phyloP scores from a whole-genome alignment of 352 stramenopile genomes.

The Pythium scleroteichum region DNA sequence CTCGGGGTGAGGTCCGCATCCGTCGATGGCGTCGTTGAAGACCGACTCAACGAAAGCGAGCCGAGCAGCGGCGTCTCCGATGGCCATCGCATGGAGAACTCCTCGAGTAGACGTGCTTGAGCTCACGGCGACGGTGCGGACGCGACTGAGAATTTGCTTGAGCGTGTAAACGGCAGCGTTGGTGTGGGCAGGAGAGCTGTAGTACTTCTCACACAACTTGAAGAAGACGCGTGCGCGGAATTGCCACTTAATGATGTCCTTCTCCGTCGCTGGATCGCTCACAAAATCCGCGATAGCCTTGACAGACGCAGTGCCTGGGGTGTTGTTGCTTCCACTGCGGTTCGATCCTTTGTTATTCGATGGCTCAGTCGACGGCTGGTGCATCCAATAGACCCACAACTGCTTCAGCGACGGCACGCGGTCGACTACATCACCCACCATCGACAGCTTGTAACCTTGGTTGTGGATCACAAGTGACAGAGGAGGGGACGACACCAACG shows the following conservation, averaged over 20 bases:
- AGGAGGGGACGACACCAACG: conserved; percentile 22
- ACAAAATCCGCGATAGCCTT: conserved; percentile 63
- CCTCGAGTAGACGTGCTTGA: conserved; percentile 14
- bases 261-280: conserved; percentile 40
- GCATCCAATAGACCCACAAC: conserved; percentile 63
- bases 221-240: conserved; percentile 60
- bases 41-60: conserved; percentile 45
- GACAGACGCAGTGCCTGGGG: conserved; percentile 8
- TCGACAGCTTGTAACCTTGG: conserved; percentile 46
- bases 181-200: conserved; percentile 35
- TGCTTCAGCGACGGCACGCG: conserved; percentile 43
- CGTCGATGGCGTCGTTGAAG: conserved; percentile 46
- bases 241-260: conserved; percentile 50
- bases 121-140: conserved; percentile 35
- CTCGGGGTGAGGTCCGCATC: conserved; percentile 48
- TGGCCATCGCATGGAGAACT: conserved; percentile 10
- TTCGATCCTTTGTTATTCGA: neutral
- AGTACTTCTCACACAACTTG: conserved; percentile 45
- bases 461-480: conserved; percentile 46
- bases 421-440: conserved; percentile 37
- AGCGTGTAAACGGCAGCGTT: conserved; percentile 46
- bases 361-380: conserved; percentile 6
- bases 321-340: conserved; percentile 4
- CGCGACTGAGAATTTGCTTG: conserved; percentile 60
- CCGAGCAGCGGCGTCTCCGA: conserved; percentile 25